Percentiles rank a stretch among this genome's conserved stretches.
These are phyloP conservation scores for Trametes polyzona DNA, from an alignment of 1,284 basidiomycete species.

Conservation along the genomic window DNA sequence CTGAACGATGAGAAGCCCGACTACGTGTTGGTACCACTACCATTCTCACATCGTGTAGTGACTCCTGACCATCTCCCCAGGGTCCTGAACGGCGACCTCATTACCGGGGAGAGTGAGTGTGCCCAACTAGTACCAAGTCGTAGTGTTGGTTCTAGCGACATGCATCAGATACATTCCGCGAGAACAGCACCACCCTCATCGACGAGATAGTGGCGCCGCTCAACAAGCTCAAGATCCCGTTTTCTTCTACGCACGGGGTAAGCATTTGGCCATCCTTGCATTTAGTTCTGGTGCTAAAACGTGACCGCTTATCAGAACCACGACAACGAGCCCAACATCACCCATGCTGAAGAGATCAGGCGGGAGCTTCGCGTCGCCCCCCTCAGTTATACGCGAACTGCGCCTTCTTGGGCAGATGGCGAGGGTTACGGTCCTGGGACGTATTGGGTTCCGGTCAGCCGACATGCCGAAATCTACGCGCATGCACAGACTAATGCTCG, in stretches of 20 bases:
- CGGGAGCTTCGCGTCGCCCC: constrained; percentile 60
- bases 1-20: constrained; percentile 59
- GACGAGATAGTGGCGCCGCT: constrained; percentile 41
- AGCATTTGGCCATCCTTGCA: too few species aligned
- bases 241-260: constrained; percentile 57
- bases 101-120: constrained; percentile 69
- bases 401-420: constrained; percentile 63
- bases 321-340: constrained; percentile 70
- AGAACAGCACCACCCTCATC: constrained; percentile 36
- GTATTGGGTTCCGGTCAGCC: constrained; percentile 71
- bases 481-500: neutral
- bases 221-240: constrained; percentile 36
- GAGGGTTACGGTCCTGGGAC: constrained; percentile 59
- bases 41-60: too few species aligned
- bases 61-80: neutral
- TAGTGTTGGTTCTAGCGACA: too few species aligned
- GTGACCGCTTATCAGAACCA: constrained; percentile 58
- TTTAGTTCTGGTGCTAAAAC: neutral
- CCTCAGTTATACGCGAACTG: constrained; percentile 62
- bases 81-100: constrained; percentile 66
- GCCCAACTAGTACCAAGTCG: too few species aligned
- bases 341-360: constrained; percentile 60
- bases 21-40: constrained; percentile 55
- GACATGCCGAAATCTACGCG: neutral
- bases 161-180: constrained; percentile 66